Percentiles rank a stretch among this genome's conserved stretches.
Evolutionary conservation across 805 yeast species (phyloP).

Genomic region (Candida fluviatilis): DNA sequence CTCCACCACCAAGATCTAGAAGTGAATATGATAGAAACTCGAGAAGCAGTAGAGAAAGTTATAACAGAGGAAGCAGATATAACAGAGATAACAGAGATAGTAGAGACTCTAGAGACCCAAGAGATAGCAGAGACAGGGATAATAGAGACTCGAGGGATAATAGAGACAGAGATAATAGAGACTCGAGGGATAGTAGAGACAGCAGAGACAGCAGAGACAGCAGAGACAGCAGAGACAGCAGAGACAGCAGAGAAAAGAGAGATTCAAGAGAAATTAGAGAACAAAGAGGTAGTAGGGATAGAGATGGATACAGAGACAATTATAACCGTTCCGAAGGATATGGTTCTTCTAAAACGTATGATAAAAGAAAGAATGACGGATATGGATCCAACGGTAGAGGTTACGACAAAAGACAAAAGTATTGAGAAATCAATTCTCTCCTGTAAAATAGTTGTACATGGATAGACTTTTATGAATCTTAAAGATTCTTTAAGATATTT

Average conservation of each 20-base stretch:
- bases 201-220: neutral
- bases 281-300: neutral
- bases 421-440: slow-evolving; percentile 11
- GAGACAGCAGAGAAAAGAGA: neutral
- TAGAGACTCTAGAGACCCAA: neutral
- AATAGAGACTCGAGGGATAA: neutral
- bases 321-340: neutral
- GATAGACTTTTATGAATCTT: no score
- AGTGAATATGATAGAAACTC: neutral
- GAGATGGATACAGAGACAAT: neutral
- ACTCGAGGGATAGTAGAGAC: neutral
- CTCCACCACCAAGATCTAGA: slow-evolving; percentile 8
- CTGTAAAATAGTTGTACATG: no score
- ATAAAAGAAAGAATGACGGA: slow-evolving; percentile 22
- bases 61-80: slow-evolving; percentile 1
- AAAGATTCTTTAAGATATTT: no score
- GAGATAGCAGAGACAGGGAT: neutral
- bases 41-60: slow-evolving; percentile 3
- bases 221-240: neutral
- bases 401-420: slow-evolving; percentile 28
- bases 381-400: slow-evolving; percentile 14
- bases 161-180: neutral
- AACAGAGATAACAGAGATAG: slow-evolving; percentile 1
- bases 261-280: no score
- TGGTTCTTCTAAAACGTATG: slow-evolving; percentile 6